Percentiles rank a stretch among this genome's conserved stretches.
Evolutionary conservation across 2,329 filamentous ascomycete species (phyloP).

Genomic region (Metarhizium brunneum): DNA sequence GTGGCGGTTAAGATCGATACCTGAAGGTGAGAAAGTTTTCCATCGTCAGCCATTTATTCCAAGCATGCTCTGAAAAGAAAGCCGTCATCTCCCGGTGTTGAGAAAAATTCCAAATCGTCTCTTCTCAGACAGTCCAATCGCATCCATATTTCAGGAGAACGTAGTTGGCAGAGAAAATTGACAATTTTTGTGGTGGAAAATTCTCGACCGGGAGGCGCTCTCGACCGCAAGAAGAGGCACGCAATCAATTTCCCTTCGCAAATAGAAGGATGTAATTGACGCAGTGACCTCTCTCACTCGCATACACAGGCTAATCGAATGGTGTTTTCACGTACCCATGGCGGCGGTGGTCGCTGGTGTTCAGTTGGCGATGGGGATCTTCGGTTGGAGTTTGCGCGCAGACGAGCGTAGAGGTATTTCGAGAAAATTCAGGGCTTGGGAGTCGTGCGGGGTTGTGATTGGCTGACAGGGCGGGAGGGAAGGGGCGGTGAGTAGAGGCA

Average conservation of each 20-base stretch:
- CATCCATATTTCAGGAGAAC: constrained; percentile 12
- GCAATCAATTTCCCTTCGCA: constrained; percentile 9
- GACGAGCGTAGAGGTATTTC: constrained; percentile 10
- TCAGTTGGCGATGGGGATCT: constrained; percentile 28
- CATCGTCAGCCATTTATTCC: constrained; percentile 53
- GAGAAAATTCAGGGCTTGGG: constrained; percentile 21
- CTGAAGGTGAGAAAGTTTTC: constrained; percentile 32
- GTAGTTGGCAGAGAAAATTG: constrained; percentile 3
- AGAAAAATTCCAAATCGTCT: constrained; percentile 7
- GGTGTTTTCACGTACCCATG: constrained; percentile 49
- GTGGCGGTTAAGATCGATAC: constrained; percentile 64
- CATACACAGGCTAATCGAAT: constrained; percentile 33
- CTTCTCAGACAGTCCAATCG: neutral
- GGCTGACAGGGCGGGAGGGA: constrained; percentile 3
- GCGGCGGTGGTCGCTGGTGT: constrained; percentile 37
- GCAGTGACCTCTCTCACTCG: constrained; percentile 30
- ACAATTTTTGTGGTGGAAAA: neutral
- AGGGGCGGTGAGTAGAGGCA: constrained; percentile 34
- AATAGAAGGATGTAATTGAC: neutral
- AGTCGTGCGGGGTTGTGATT: constrained; percentile 10
- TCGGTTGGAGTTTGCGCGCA: constrained; percentile 19
- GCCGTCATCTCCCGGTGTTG: constrained; percentile 13
- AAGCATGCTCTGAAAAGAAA: constrained; percentile 49
- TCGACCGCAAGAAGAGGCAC: constrained; percentile 1
- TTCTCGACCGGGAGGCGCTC: constrained; percentile 5